phyloP scores from a whole-genome alignment of 306 rosid species.

The Neltuma alba region DNA sequence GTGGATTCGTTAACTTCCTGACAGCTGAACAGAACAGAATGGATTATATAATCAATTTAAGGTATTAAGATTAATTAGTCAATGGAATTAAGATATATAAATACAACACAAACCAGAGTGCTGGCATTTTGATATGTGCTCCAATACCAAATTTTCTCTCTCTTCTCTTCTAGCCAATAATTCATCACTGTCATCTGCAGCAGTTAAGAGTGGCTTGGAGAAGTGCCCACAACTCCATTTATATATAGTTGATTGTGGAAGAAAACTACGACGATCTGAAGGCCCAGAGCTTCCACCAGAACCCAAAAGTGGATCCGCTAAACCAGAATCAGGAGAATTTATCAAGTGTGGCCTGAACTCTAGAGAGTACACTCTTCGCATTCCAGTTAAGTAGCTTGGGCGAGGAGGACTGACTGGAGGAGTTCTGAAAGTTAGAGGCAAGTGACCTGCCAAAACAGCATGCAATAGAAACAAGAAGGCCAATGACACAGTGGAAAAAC shows the following conservation, averaged over 20 bases:
- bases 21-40: constrained; percentile 65
- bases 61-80: not conserved
- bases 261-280: constrained; percentile 83
- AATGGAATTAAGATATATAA: not conserved
- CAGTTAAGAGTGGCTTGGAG: constrained; percentile 85
- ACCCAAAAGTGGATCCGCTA: constrained; percentile 96
- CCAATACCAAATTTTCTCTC: constrained; percentile 84
- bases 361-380: constrained; percentile 92
- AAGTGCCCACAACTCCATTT: constrained; percentile 98
- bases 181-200: constrained; percentile 78
- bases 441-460: constrained; percentile 66
- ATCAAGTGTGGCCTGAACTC: constrained; percentile 94
- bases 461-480: constrained; percentile 12
- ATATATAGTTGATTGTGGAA: constrained; percentile 94
- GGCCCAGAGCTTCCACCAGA: constrained; percentile 61
- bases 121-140: constrained; percentile 93
- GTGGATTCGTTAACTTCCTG: constrained; percentile 77
- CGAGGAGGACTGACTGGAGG: constrained; percentile 99
- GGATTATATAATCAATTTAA: constrained; percentile 22
- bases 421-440: constrained; percentile 89
- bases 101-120: constrained; percentile 70
- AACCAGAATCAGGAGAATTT: constrained; percentile 88
- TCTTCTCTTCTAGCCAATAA: constrained; percentile 81
- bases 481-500: constrained; percentile 12
- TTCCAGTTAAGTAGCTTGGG: constrained; percentile 76